phyloP scores from a whole-genome alignment of 2,329 filamentous ascomycete genomes.

The Aureobasidium pullulans region DNA sequence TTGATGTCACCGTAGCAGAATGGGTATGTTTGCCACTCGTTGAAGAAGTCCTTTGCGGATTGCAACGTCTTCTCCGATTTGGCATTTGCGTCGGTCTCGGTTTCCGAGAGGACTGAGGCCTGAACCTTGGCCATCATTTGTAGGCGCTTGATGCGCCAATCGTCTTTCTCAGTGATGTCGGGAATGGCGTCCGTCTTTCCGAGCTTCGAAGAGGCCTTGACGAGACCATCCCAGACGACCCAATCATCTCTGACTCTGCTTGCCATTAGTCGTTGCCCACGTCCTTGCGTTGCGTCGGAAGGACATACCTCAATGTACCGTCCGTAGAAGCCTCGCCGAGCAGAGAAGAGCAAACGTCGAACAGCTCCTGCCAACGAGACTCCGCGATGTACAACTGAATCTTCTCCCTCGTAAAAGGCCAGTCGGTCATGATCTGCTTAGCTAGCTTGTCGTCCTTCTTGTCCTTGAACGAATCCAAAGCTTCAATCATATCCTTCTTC shows the following conservation, averaged over 20 bases:
- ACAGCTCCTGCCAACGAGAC: conserved; percentile 8
- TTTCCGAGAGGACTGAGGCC: background rate
- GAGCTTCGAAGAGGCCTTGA: conserved; percentile 4
- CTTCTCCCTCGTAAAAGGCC: conserved; percentile 10
- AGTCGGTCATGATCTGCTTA: conserved; percentile 6
- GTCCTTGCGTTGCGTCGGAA: background rate
- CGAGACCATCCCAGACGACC: conserved; percentile 12
- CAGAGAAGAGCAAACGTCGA: background rate
- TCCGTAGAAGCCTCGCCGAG: background rate
- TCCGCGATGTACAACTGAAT: conserved; percentile 8
- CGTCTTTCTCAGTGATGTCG: background rate
- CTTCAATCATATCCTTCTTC: conserved; percentile 1
- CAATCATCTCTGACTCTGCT: conserved; percentile 11
- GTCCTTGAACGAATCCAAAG: background rate
- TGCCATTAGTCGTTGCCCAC: background rate
- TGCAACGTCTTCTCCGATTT: background rate
- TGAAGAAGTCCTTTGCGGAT: conserved; percentile 9
- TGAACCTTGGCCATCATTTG: conserved; percentile 10
- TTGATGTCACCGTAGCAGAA: conserved; percentile 14
- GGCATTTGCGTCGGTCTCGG: background rate
- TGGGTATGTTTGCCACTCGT: conserved; percentile 9
- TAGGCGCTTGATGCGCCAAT: conserved; percentile 8
- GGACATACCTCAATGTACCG: background rate
- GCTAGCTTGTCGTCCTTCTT: conserved; percentile 7
- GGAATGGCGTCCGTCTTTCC: background rate